Conservation (phyloP, 371 early-diverging fungal species). For the Capniomyces stellatus region DNA sequence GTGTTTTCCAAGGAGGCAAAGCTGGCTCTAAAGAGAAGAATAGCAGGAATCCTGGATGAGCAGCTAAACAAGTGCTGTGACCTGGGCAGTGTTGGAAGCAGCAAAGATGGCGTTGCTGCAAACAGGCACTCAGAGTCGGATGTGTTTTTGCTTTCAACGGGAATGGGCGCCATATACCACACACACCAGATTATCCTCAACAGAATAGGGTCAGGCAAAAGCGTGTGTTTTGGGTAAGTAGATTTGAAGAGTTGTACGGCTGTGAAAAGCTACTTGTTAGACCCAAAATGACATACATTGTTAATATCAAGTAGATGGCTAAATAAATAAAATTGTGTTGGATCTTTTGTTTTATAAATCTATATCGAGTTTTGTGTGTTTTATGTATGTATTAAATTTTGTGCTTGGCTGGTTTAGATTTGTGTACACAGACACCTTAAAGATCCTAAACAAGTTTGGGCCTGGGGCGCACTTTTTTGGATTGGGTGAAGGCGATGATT, state of each 20-base stretch:
- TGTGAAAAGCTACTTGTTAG: no score
- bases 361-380: no score
- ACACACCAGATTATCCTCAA: slow-evolving; percentile 46
- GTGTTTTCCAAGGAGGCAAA: slow-evolving; percentile 54
- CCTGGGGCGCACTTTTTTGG: slow-evolving; percentile 73
- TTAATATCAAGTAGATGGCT: no score
- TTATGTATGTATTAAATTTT: no score
- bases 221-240: slow-evolving; percentile 74
- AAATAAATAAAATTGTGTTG: no score
- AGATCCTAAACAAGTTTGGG: slow-evolving; percentile 85
- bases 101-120: slow-evolving; percentile 24
- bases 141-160: slow-evolving; percentile 72
- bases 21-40: slow-evolving; percentile 46
- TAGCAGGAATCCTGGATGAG: slow-evolving; percentile 50
- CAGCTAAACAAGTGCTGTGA: slow-evolving; percentile 14
- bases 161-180: slow-evolving; percentile 86
- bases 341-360: no score
- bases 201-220: slow-evolving; percentile 33
- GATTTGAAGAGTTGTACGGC: no score
- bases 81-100: slow-evolving; percentile 13
- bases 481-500: slow-evolving; percentile 48
- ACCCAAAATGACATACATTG: no score
- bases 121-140: no score
- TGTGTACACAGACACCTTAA: slow-evolving; percentile 86
- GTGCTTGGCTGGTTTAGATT: slow-evolving; percentile 32